Evolutionary conservation across 306 rosid genomes (phyloP).

Genomic region (Acacia melanoxylon): DNA sequence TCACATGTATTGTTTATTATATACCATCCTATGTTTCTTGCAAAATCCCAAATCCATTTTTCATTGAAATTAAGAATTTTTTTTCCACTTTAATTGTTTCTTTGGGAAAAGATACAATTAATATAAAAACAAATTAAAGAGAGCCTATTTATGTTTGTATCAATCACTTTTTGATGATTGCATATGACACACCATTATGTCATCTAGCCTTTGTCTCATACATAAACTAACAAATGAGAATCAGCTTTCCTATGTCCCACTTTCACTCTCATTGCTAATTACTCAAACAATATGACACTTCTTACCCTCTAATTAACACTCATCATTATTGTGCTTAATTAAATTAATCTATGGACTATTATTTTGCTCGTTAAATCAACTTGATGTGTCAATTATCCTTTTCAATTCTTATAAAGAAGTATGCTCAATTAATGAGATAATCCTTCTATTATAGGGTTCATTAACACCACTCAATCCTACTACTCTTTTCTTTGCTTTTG

Average conservation of each 20-base stretch:
- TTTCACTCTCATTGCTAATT: slow-evolving; percentile 27
- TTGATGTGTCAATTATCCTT: slow-evolving; percentile 17
- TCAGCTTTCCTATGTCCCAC: slow-evolving; percentile 30
- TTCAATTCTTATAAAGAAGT: background rate
- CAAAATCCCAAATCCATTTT: background rate
- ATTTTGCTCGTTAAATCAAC: background rate
- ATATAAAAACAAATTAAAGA: background rate
- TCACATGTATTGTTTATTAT: too few species aligned
- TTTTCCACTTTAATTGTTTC: background rate
- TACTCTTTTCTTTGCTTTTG: background rate
- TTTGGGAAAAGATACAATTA: background rate
- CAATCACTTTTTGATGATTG: slow-evolving; percentile 54
- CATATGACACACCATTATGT: slow-evolving; percentile 46
- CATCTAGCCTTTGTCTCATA: slow-evolving; percentile 39
- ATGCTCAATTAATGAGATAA: slow-evolving; percentile 10
- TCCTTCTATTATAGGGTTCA: slow-evolving; percentile 1
- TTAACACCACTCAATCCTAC: background rate
- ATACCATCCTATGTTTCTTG: background rate
- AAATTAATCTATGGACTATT: slow-evolving; percentile 7
- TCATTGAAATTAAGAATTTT: background rate
- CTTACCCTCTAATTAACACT: slow-evolving; percentile 26
- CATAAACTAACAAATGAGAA: slow-evolving; percentile 51
- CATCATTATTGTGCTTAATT: slow-evolving; percentile 19
- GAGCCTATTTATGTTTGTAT: slow-evolving; percentile 8
- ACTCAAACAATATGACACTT: slow-evolving; percentile 30